Evolutionary conservation across 2,329 filamentous ascomycete species (phyloP), one percentile per base, ranked within the genome.

Genomic region (Clonostachys sp.): DNA sequence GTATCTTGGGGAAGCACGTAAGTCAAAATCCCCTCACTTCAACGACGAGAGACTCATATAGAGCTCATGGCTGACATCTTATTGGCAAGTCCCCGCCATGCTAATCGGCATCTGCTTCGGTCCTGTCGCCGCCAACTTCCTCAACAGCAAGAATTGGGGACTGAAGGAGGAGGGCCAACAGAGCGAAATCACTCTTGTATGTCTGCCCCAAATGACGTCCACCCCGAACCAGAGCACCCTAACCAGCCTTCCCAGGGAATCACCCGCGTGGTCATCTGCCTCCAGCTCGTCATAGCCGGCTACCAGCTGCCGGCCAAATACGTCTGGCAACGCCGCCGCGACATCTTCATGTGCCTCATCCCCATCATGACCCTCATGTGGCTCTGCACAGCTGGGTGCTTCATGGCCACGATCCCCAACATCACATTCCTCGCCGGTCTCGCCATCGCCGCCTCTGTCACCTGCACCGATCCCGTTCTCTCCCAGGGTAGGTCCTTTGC

Each of bases 291-390:
- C 35, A 84, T 84, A 49, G 80, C 78, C 3, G 81, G 81, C 30
- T 84, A 78, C 53, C 78, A 84, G 54, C 64, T 84, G 2, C 81
- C 81, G 0, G 76, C 76, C 41, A 75, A 72, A 55, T 84, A 84
- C 57, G 63, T 74, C 40, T 59, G 61, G 48, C 55, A 61, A 3
- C 73, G 72, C 3, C 75, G 73, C 64, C 75, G 72, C 48, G 78
- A 81, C 47, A 71, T 84, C 61, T 60, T 69, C 8, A 67, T 83
- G 10, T 76, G 73, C 41, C 64, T 84, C 6, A 54, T 84, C 10
- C 80, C 81, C 4, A 66, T 83, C 51, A 84, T 83, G 81, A 77
- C 78, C 1, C 62, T 81, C 45, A 81, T 81, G 73, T 84, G 81
- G 81, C 57, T 84, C 9, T 71, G 65, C 52, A 83, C 80, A 1